Evolutionary conservation across 805 yeast genomes (phyloP), one percentile per base, ranked within the genome.

Genomic region (Jamesozyma rosinii): DNA sequence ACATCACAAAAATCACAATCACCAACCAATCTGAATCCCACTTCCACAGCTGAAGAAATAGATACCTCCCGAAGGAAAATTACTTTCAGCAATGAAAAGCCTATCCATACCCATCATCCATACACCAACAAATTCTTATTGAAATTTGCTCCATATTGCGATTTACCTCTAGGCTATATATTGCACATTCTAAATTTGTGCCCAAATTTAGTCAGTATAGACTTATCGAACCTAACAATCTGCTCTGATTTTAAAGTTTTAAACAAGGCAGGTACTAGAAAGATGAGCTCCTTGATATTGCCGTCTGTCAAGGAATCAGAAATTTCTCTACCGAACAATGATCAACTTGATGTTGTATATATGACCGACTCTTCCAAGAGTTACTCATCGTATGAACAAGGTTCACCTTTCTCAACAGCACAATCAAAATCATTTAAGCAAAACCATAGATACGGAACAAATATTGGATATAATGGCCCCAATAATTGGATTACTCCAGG

Each of bases 81-180:
- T 4, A 35, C 26, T 30, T 14, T 34, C 18, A 17, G 33, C 5
- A 21, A 35, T 30, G 43, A 41, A 32, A 42, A 38, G 27, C 52
- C 49, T 18, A 41, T 43, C 14, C 43, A 31, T 18, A 41, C 46
- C 1, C 32, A 62, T 2, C 88, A 83, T 55, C 92, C 92, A 2
- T 59, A 64, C 37, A 76, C 78, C 34, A 81, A 75, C 56, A 74
- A 76, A 44, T 77, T 80, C 49, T 58, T 85, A 31, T 53, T 70
- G 42, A 81, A 76, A 58, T 83, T 82, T 60, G 70, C 85, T 3
- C 68, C 74, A 18, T 71, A 81, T n/a, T 77, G 74, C 50, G 96
- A 87, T 58, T 57, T 87, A 5, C 96, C 96, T 1, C 64, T 81
- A 24, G 96, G 95, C 0, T 76, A 77, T 48, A 54, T 88, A 9